phyloP scores from a whole-genome alignment of 176 grass and related monocot genomes.

The Phragmites australis region DNA sequence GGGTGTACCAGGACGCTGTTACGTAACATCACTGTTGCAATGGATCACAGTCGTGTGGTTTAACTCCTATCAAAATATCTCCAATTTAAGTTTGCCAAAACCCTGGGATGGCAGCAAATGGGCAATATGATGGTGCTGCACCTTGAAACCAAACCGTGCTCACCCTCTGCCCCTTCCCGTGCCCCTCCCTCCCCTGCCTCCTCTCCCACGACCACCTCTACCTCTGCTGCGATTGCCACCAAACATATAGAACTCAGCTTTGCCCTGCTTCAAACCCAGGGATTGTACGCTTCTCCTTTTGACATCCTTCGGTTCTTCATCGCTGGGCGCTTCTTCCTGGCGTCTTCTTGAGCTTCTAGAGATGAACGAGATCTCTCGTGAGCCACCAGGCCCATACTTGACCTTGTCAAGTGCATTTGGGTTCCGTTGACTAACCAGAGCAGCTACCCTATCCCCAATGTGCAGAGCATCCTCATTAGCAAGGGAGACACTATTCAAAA shows the following conservation, averaged over 20 bases:
- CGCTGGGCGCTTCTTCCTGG: constrained; percentile 34
- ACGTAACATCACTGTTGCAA: background rate
- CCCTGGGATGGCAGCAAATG: background rate
- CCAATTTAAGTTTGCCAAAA: background rate
- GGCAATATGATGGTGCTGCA: no score
- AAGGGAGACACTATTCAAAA: constrained; percentile 63
- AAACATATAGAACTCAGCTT: constrained; percentile 76
- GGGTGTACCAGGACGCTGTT: background rate
- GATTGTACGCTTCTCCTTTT: constrained; percentile 64
- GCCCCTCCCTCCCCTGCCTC: constrained; percentile 11
- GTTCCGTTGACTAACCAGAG: constrained; percentile 44
- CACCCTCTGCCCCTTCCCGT: constrained; percentile 6
- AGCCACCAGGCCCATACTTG: constrained; percentile 78
- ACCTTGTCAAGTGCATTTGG: constrained; percentile 39
- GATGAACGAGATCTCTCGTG: constrained; percentile 64
- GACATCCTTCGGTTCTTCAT: constrained; percentile 46
- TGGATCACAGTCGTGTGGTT: background rate
- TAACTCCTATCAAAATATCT: background rate
- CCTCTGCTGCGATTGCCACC: constrained; percentile 56
- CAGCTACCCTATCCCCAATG: constrained; percentile 61
- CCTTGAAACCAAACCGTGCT: background rate
- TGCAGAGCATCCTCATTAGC: constrained; percentile 61
- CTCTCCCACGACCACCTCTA: constrained; percentile 34
- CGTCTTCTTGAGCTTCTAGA: constrained; percentile 52
- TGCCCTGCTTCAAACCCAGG: constrained; percentile 67